Evolutionary conservation across 2,329 filamentous ascomycete genomes (phyloP), one percentile per base, ranked within the genome.

Genomic region (Talaromyces atroroseus): DNA sequence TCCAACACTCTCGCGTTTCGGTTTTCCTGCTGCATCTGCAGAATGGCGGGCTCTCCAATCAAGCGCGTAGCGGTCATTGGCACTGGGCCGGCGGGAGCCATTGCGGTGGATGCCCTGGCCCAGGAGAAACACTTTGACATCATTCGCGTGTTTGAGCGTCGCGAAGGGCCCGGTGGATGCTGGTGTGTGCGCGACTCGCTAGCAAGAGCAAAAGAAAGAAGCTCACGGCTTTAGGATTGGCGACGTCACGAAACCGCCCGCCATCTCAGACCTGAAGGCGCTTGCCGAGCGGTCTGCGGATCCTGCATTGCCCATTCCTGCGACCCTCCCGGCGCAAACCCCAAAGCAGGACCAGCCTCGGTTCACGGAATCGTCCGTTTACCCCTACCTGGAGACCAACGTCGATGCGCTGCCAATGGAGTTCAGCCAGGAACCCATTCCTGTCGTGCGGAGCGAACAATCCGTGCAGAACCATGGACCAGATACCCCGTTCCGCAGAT

Each of bases 401-500:
- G 62, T 69, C 18, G 65, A 62, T 1, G 60, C 63, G 1, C 54
- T 59, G 32, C 59, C 60, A 14, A 68, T 68, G 66, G 58, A 59
- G 1, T 69, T 67, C 40, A 64, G 64, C 3, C 64, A 67, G 26
- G 63, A 62, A 6, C 60, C 64, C 1, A 61, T 69, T 29, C 65
- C 65, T 0, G 65, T 66, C 0, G 67, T 74, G 45, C 66, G 71
- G 24, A 76, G 74, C 14, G 62, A 75, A 45, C 67, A 67, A 56
- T 76, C 74, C 18, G 70, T 80, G 52, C 60, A 70, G 23, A 64
- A 78, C 24, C 81, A 87, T 59, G 84, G 84, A 0, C 63, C 73
- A 0, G 73, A 82, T 18, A 83, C 82, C 0, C 84, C 84, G 0
- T 88, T 87, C 60, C 73, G 85, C 0, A 81, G 84, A 60, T 85